Conservation (phyloP, 345 rosid genomes). For the Diplotaxis tenuifolia region DNA sequence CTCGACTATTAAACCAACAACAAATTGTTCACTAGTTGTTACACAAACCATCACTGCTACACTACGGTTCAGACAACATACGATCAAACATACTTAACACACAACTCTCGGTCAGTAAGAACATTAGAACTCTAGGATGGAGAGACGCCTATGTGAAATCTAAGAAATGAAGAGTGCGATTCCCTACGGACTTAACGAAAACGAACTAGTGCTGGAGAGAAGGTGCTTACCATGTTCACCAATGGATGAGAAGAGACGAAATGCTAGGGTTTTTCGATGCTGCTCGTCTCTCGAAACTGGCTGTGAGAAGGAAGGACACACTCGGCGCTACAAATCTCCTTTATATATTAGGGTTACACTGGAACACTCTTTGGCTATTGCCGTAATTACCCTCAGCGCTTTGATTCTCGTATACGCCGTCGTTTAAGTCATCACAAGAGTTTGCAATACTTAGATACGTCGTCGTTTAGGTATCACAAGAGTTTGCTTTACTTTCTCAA, state of each 20-base stretch:
- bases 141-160: neutral
- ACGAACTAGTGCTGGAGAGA: neutral
- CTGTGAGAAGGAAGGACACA: neutral
- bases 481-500: neutral
- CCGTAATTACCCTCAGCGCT: conserved; percentile 28
- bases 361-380: neutral
- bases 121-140: neutral
- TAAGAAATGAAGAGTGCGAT: neutral
- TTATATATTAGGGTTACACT: conserved; percentile 36
- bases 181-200: neutral
- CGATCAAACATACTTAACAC: neutral
- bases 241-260: conserved; percentile 12
- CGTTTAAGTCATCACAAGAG: neutral
- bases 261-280: neutral
- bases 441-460: neutral
- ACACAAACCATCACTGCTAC: neutral
- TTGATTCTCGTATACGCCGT: neutral
- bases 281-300: neutral
- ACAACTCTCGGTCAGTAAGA: neutral
- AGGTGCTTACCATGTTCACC: conserved; percentile 30
- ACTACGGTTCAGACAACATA: neutral
- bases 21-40: neutral
- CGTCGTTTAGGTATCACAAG: neutral
- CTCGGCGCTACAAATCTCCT: neutral
- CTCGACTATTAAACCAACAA: conserved; percentile 47